Conservation (phyloP, 257 asterid species). For the Gentiana straminea region DNA sequence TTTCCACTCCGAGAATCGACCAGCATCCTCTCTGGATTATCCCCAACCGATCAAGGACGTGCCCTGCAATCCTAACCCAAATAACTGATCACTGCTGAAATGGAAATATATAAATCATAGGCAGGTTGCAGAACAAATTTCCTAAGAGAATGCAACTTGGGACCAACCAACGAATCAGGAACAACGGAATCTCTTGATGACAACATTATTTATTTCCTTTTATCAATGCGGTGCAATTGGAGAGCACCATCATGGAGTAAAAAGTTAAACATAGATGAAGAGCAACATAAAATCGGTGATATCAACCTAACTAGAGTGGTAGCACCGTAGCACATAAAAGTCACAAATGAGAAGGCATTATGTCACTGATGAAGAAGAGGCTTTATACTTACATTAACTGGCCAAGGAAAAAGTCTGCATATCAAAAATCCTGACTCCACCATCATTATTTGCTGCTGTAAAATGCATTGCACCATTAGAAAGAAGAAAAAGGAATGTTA, state of each 20-base stretch:
- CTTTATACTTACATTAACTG: slow-evolving; percentile 67
- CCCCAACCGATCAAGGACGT: slow-evolving; percentile 89
- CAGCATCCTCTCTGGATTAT: slow-evolving; percentile 60
- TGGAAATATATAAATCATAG: not conserved
- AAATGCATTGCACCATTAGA: slow-evolving; percentile 88
- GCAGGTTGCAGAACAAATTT: too few species aligned
- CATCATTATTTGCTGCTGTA: slow-evolving; percentile 81
- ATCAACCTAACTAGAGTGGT: too few species aligned
- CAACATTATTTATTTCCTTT: too few species aligned
- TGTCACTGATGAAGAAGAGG: not conserved
- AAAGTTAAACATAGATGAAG: too few species aligned
- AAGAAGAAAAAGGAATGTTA: slow-evolving; percentile 3
- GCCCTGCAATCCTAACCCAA: slow-evolving; percentile 42
- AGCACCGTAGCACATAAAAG: too few species aligned
- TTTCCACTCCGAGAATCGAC: slow-evolving; percentile 71
- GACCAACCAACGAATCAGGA: too few species aligned
- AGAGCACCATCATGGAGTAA: too few species aligned
- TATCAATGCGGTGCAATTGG: too few species aligned
- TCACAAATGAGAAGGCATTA: too few species aligned
- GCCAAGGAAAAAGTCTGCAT: slow-evolving; percentile 88
- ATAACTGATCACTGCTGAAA: not conserved
- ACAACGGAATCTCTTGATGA: too few species aligned
- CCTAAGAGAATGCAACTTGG: too few species aligned
- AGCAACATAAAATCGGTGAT: too few species aligned
- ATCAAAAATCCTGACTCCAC: slow-evolving; percentile 82